phyloP scores from a whole-genome alignment of 2,329 filamentous ascomycete genomes.

The Raffaelea albimanens region DNA sequence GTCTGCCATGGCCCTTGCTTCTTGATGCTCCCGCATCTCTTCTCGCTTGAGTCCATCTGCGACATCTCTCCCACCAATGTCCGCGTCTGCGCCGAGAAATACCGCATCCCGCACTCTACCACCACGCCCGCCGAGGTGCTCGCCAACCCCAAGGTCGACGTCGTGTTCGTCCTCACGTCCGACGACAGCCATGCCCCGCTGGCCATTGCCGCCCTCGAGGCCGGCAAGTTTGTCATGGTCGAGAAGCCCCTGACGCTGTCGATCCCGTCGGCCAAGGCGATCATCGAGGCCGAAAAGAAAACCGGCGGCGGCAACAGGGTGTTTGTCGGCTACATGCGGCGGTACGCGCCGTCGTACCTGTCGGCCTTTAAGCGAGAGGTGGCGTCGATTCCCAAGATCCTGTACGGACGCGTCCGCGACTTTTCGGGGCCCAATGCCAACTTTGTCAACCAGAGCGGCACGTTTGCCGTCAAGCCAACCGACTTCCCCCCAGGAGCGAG shows the following conservation, averaged over 20 bases:
- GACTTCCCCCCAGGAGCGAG: constrained; percentile 20
- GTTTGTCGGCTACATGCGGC: constrained; percentile 54
- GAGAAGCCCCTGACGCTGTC: constrained; percentile 50
- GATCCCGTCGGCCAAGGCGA: constrained; percentile 31
- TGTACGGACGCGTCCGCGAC: constrained; percentile 41
- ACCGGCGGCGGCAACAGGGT: constrained; percentile 27
- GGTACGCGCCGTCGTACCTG: constrained; percentile 46
- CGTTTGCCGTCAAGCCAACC: constrained; percentile 30
- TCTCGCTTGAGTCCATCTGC: constrained; percentile 29
- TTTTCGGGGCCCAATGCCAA: constrained; percentile 37
- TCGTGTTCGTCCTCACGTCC: constrained; percentile 42
- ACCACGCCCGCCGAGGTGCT: constrained; percentile 30
- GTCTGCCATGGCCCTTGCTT: constrained; percentile 2
- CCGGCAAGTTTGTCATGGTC: constrained; percentile 47
- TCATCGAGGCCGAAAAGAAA: constrained; percentile 39
- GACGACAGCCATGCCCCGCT: constrained; percentile 45
- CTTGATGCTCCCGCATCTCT: not conserved
- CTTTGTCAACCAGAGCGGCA: constrained; percentile 39
- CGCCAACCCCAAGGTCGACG: constrained; percentile 32
- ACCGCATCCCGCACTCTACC: constrained; percentile 21
- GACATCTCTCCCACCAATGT: constrained; percentile 31
- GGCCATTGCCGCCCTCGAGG: constrained; percentile 38
- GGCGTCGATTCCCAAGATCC: constrained; percentile 36
- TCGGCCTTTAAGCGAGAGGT: constrained; percentile 43
- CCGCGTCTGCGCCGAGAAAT: constrained; percentile 16